phyloP scores from a whole-genome alignment of 306 rosid species.

The Fragaria ananassa region DNA sequence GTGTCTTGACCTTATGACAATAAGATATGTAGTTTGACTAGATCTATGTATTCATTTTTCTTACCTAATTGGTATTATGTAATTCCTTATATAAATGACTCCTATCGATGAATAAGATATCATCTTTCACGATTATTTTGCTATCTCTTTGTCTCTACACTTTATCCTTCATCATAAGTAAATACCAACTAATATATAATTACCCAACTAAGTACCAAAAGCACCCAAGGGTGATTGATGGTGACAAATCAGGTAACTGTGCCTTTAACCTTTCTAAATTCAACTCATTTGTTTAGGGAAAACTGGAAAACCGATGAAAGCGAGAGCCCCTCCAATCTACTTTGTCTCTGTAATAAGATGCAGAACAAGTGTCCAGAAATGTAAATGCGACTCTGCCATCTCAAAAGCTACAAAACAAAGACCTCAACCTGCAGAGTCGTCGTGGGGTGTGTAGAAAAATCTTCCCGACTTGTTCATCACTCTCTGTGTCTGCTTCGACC shows the following conservation, averaged over 20 bases:
- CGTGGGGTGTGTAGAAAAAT: background rate
- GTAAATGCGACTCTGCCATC: constrained; percentile 31
- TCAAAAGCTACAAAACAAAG: constrained; percentile 51
- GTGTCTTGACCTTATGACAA: no score
- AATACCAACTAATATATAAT: no score
- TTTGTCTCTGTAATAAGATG: constrained; percentile 29
- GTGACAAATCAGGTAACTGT: background rate
- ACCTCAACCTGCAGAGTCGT: constrained; percentile 47
- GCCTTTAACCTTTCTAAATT: background rate
- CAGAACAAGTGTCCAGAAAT: constrained; percentile 22
- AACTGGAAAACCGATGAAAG: background rate
- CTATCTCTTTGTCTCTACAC: no score
- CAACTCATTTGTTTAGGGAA: background rate
- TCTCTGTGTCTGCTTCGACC: constrained; percentile 40
- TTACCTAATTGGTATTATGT: no score
- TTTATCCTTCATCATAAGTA: no score
- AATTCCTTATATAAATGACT: no score
- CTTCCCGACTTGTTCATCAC: background rate
- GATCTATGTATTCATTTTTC: no score
- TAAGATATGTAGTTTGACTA: no score
- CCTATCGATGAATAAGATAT: no score
- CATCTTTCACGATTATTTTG: no score
- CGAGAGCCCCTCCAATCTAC: background rate
- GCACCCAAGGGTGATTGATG: background rate
- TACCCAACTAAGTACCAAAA: background rate